Evolutionary conservation across 108 stramenopile genomes (phyloP), one percentile per base, ranked within the genome.

Genomic region (Pinguiococcus pyrenoidosus): DNA sequence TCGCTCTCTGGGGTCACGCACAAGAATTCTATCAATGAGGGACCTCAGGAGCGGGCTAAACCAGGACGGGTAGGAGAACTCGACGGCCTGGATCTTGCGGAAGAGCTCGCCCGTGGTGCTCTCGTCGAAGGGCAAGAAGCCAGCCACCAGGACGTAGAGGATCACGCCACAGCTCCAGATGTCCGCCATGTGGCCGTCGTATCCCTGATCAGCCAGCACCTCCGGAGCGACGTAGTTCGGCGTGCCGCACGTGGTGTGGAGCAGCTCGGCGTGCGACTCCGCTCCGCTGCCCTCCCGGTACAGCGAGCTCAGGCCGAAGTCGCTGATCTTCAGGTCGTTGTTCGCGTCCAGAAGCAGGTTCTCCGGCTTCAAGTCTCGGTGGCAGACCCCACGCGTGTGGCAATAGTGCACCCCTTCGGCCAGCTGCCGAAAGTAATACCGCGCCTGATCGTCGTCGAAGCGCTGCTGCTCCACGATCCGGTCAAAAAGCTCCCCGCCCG

Each of bases 281-380:
- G 16, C 12, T 17, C 57, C 14, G 52, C 63, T 22, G 29, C 52
- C 76, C 16, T 72, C 60, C 44, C 62, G 66, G 51, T 75, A 82
- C 40, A 81, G 59, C 12, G 77, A 75, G 0, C 77, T 79, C 16
- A 97, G 82, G 13, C 90, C 92, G 73, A 97, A 93, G 67, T 97
- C 95, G 2, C 84, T 65, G 45, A 97, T 88, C 58, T 92, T 91
- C 28, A 94, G 55, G 14, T 82, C 72, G 14, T 86, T 89, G 17
- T 65, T 66, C 35, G 72, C 75, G 53, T 92, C 90, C 28, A 84
- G 72, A 8, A 84, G 72, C 22, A 84, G 36, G 47, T 84, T 87
- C 46, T 85, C 80, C 17, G 75, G 73, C 53, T 73, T 66, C 13
- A 66, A 51, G 23, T 62, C 62, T 12, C 82, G 53, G 40, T 81